Evolutionary conservation across 495 filamentous ascomycete species (phyloP).

Genomic region (Bathelium albidoporum): DNA sequence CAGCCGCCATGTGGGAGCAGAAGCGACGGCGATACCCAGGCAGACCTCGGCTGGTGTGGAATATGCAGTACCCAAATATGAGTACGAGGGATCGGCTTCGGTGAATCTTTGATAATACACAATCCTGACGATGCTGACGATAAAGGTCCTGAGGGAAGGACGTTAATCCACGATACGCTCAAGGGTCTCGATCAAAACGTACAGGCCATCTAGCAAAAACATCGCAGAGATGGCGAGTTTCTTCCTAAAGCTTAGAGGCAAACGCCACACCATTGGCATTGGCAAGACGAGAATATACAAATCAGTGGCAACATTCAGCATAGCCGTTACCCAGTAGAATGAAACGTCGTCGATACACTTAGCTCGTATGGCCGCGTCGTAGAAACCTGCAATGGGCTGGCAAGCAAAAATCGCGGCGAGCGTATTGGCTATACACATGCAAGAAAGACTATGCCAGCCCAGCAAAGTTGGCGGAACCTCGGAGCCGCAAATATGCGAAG

Average conservation of each 20-base stretch:
- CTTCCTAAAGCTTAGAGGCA: neutral
- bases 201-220: neutral
- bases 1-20: neutral
- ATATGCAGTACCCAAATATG: neutral
- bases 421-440: neutral
- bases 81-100: neutral
- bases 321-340: neutral
- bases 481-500: constrained; percentile 4
- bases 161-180: neutral
- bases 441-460: neutral
- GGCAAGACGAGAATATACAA: constrained; percentile 2
- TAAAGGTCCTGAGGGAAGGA: neutral
- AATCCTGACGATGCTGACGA: neutral
- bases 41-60: neutral
- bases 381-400: neutral
- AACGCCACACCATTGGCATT: neutral
- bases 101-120: neutral
- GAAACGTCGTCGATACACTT: neutral
- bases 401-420: neutral
- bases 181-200: neutral
- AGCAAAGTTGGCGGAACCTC: constrained; percentile 4
- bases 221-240: neutral
- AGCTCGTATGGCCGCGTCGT: neutral
- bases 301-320: constrained; percentile 2
- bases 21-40: neutral